Evolutionary conservation across 176 grass and related monocot genomes (phyloP).

Genomic region (Eragrostis curvula): DNA sequence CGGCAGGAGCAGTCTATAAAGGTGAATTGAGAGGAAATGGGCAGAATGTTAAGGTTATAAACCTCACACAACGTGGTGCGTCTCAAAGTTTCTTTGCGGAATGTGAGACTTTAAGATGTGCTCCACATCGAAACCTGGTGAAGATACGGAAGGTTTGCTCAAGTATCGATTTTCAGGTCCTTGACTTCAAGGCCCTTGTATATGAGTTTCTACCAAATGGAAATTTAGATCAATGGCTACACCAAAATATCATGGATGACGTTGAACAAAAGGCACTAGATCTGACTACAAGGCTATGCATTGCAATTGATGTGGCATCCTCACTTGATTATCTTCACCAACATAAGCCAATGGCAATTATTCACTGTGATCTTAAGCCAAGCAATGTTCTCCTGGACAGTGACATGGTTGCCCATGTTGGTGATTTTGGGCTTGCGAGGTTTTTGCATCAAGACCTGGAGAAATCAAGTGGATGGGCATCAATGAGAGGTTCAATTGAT

Average conservation of each 20-base stretch:
- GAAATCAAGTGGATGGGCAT: constrained; percentile 15
- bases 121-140: constrained; percentile 27
- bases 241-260: not conserved
- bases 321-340: constrained; percentile 30
- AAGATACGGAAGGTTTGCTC: constrained; percentile 16
- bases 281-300: not conserved
- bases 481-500: constrained; percentile 29
- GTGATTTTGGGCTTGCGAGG: constrained; percentile 32
- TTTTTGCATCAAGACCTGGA: not conserved
- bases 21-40: not conserved
- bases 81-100: constrained; percentile 11
- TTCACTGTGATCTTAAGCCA: constrained; percentile 35
- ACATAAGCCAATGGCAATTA: not conserved
- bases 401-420: constrained; percentile 31
- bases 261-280: not conserved
- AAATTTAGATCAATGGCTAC: constrained; percentile 26
- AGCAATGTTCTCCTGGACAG: constrained; percentile 21
- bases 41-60: not conserved
- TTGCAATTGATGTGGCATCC: constrained; percentile 7
- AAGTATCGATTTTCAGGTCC: constrained; percentile 20
- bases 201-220: constrained; percentile 17
- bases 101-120: constrained; percentile 7
- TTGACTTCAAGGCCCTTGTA: constrained; percentile 24
- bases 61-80: constrained; percentile 1
- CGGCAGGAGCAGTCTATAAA: constrained; percentile 20